phyloP scores from a whole-genome alignment of 2,329 filamentous ascomycete genomes.

The Fusarium praegraminearum region DNA sequence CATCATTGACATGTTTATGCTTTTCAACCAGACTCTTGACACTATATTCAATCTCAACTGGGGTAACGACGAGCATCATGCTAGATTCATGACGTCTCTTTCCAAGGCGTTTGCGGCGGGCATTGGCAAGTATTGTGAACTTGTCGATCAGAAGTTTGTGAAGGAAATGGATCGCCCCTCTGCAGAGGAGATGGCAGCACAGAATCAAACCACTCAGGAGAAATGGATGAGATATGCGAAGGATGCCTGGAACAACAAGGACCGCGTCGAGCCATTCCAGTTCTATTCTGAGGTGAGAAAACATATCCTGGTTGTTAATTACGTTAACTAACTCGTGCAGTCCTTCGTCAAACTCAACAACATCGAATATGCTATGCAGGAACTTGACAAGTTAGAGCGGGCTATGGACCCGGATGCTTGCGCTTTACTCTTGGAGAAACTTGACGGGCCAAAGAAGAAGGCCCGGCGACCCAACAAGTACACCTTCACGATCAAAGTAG shows the following conservation, averaged over 20 bases:
- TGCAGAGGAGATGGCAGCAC: constrained; percentile 84
- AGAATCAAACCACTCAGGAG: constrained; percentile 85
- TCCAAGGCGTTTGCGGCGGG: constrained; percentile 86
- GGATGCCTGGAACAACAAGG: constrained; percentile 90
- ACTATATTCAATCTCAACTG: constrained; percentile 88
- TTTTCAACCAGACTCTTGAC: constrained; percentile 92
- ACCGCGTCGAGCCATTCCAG: constrained; percentile 95
- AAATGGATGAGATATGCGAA: constrained; percentile 94
- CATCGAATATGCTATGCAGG: constrained; percentile 92
- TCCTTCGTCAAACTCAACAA: constrained; percentile 99
- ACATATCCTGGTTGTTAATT: neutral
- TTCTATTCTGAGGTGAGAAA: constrained; percentile 88
- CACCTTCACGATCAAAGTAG: constrained; percentile 98
- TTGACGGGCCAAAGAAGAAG: constrained; percentile 76
- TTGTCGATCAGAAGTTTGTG: constrained; percentile 85
- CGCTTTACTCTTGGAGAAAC: constrained; percentile 80
- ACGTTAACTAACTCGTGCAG: constrained; percentile 60
- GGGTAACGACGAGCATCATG: constrained; percentile 93
- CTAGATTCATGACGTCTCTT: constrained; percentile 95
- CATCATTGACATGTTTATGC: constrained; percentile 90
- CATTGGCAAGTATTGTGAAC: constrained; percentile 89
- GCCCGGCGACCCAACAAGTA: constrained; percentile 82
- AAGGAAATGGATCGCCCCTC: constrained; percentile 94
- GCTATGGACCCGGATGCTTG: constrained; percentile 93
- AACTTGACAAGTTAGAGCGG: constrained; percentile 89